phyloP scores from a whole-genome alignment of 2,329 filamentous ascomycete species.

The Botrytis pseudocinerea region DNA sequence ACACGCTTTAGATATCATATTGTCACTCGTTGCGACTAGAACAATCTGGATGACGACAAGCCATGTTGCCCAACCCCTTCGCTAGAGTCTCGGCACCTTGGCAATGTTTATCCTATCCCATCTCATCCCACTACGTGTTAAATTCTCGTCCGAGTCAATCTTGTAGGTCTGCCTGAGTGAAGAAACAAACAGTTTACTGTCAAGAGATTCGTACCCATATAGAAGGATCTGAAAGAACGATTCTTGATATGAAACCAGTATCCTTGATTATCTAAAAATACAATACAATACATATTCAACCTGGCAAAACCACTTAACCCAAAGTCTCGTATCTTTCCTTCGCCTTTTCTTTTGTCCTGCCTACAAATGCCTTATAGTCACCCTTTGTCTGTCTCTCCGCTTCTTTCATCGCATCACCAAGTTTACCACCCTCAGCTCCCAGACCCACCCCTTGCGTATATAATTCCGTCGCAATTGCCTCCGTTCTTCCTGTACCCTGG shows the following conservation, averaged over 20 bases:
- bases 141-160: neutral
- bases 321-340: conserved; percentile 65
- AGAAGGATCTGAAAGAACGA: neutral
- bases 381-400: conserved; percentile 62
- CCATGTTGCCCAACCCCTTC: neutral
- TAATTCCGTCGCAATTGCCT: conserved; percentile 62
- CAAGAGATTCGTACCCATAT: neutral
- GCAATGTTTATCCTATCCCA: neutral
- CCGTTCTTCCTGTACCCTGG: conserved; percentile 60
- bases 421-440: conserved; percentile 67
- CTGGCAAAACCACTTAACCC: conserved; percentile 35
- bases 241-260: neutral
- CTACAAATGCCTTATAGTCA: conserved; percentile 62
- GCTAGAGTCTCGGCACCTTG: neutral
- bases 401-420: conserved; percentile 66
- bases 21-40: rapidly evolving
- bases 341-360: conserved; percentile 64
- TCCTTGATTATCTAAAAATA: neutral
- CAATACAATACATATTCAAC: neutral
- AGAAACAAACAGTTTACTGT: neutral
- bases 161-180: neutral
- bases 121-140: neutral
- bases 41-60: neutral
- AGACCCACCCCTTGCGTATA: conserved; percentile 70
- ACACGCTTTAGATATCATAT: neutral